These are phyloP conservation scores for Hysterangium stoloniferum DNA, from an alignment of 768 basidiomycete genomes.

Conservation along the genomic window DNA sequence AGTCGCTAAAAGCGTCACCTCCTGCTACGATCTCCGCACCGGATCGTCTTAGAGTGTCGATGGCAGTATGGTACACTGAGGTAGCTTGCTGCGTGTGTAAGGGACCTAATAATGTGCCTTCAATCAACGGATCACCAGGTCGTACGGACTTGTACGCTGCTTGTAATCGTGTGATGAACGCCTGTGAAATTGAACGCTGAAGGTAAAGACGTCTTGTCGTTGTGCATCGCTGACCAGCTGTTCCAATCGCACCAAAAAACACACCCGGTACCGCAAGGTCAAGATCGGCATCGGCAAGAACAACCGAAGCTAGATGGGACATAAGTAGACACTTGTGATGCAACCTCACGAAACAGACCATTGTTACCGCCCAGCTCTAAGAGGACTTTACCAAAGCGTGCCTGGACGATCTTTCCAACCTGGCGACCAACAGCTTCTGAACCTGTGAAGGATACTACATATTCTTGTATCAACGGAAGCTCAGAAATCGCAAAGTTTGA, in stretches of 20 bases:
- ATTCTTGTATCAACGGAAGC: not conserved
- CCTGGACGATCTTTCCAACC: conserved; percentile 83
- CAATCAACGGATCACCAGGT: conserved; percentile 80
- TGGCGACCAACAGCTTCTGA: conserved; percentile 80
- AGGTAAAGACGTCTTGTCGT: conserved; percentile 87
- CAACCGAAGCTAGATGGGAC: conserved; percentile 59
- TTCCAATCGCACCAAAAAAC: conserved; percentile 91
- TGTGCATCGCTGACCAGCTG: conserved; percentile 73
- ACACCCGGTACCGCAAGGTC: conserved; percentile 83
- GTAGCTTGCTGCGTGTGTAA: conserved; percentile 69
- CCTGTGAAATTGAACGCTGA: conserved; percentile 67
- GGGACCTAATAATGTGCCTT: conserved; percentile 74
- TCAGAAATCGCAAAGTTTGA: not conserved
- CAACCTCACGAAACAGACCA: conserved; percentile 38
- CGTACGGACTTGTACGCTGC: conserved; percentile 62
- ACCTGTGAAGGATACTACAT: conserved; percentile 87
- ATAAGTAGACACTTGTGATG: not conserved
- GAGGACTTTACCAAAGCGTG: conserved; percentile 82
- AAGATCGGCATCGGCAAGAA: conserved; percentile 92
- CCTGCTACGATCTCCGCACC: conserved; percentile 77
- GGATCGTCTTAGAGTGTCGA: conserved; percentile 51
- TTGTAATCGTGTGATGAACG: conserved; percentile 70
- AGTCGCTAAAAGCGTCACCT: conserved; percentile 37
- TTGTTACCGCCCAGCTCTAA: conserved; percentile 96
- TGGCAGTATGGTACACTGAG: conserved; percentile 51